Conservation (phyloP, 2,329 filamentous ascomycete genomes). For the Penicillium sclerotigenum region DNA sequence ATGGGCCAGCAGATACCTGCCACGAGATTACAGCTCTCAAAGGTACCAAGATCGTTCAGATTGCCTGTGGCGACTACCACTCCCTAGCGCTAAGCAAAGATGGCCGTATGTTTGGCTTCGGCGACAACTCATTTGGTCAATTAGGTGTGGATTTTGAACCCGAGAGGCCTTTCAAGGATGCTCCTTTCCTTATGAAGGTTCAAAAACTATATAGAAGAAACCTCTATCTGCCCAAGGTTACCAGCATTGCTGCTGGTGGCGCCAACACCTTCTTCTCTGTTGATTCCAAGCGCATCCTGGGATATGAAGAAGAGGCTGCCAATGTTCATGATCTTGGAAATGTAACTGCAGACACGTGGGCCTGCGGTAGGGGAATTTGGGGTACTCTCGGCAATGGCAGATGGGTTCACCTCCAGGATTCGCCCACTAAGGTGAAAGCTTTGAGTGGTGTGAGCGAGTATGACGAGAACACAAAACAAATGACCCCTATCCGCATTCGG, state of each 20-base stretch:
- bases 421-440: constrained; percentile 74
- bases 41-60: constrained; percentile 66
- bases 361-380: constrained; percentile 79
- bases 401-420: constrained; percentile 82
- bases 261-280: constrained; percentile 83
- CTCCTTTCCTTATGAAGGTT: constrained; percentile 67
- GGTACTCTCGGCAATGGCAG: constrained; percentile 79
- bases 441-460: constrained; percentile 84
- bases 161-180: constrained; percentile 62
- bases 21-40: constrained; percentile 73
- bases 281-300: constrained; percentile 64
- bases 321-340: constrained; percentile 49
- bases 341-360: constrained; percentile 75
- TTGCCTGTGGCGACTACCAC: constrained; percentile 84
- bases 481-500: constrained; percentile 74
- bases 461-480: constrained; percentile 66
- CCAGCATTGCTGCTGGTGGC: constrained; percentile 78
- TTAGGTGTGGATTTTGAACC: constrained; percentile 72
- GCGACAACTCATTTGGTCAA: constrained; percentile 89
- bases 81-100: constrained; percentile 73
- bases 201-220: constrained; percentile 69
- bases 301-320: constrained; percentile 43
- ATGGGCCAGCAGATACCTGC: constrained; percentile 74
- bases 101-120: constrained; percentile 80
- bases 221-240: constrained; percentile 63